Conservation (phyloP, 2,329 filamentous ascomycete species). For the Aaosphaeria pasadenensis region DNA sequence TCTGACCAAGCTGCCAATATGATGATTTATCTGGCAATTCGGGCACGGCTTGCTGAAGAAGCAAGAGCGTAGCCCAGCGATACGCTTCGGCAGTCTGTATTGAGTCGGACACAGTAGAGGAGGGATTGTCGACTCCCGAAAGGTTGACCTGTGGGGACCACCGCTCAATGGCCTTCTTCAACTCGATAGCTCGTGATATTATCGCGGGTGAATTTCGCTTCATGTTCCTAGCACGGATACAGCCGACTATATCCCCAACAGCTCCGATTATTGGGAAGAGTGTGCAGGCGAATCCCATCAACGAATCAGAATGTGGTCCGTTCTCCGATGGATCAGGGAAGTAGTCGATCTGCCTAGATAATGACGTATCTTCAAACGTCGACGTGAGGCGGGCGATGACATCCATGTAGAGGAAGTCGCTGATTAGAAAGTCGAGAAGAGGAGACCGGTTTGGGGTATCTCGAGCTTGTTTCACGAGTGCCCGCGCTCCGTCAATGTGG, state of each 20-base stretch:
- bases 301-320: constrained; percentile 46
- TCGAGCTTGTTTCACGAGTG: constrained; percentile 55
- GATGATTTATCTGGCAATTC: constrained; percentile 60
- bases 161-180: constrained; percentile 58
- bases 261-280: constrained; percentile 65
- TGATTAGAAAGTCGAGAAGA: constrained; percentile 57
- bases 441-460: constrained; percentile 33
- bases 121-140: constrained; percentile 58
- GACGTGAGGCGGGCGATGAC: constrained; percentile 67
- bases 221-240: constrained; percentile 48
- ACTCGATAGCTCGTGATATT: constrained; percentile 58
- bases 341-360: constrained; percentile 49
- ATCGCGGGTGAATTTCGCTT: constrained; percentile 57
- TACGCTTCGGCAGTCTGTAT: constrained; percentile 66
- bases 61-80: constrained; percentile 61
- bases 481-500: constrained; percentile 58
- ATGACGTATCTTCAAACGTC: constrained; percentile 54
- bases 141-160: constrained; percentile 58
- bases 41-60: constrained; percentile 64
- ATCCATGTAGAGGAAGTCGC: constrained; percentile 70
- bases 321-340: neutral
- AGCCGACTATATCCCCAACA: constrained; percentile 61
- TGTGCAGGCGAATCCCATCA: constrained; percentile 65
- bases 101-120: constrained; percentile 58
- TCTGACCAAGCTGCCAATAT: constrained; percentile 55